These are phyloP conservation scores for Penicillium vulpinum DNA, from an alignment of 2,329 filamentous ascomycete genomes.

Conservation along the genomic window DNA sequence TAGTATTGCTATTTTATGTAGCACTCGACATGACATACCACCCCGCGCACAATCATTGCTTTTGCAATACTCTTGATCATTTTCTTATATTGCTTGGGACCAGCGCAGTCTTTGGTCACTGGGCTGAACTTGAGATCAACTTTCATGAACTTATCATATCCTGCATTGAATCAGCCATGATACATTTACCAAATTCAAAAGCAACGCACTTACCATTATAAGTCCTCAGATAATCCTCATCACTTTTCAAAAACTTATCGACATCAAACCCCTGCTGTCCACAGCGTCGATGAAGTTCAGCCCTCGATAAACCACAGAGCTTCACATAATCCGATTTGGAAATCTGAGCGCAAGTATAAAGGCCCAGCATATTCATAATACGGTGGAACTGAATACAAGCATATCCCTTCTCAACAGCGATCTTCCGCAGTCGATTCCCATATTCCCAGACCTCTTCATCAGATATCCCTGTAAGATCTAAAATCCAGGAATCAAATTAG, in stretches of 20 bases:
- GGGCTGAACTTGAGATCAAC: slow-evolving; percentile 10
- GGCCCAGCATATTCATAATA: slow-evolving; percentile 8
- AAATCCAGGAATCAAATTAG: neutral
- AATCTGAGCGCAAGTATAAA: neutral
- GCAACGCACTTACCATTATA: neutral
- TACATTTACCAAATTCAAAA: neutral
- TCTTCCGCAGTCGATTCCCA: slow-evolving; percentile 11
- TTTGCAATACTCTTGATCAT: slow-evolving; percentile 10
- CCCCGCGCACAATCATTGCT: slow-evolving; percentile 6
- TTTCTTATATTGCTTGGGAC: slow-evolving; percentile 10
- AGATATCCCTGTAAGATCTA: slow-evolving; percentile 9
- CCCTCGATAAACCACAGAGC: neutral
- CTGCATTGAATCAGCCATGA: neutral
- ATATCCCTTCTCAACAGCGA: slow-evolving; percentile 4
- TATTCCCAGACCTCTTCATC: slow-evolving; percentile 13
- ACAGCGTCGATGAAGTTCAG: slow-evolving; percentile 5
- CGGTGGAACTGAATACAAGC: slow-evolving; percentile 9
- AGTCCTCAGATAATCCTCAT: slow-evolving; percentile 9
- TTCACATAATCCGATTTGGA: slow-evolving; percentile 8
- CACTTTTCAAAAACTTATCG: slow-evolving; percentile 5
- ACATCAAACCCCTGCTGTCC: slow-evolving; percentile 6
- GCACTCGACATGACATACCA: neutral
- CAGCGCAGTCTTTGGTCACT: slow-evolving; percentile 1
- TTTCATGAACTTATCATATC: slow-evolving; percentile 12
- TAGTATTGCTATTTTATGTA: neutral